Conservation (phyloP, 768 basidiomycete species). For the Russula foetens region DNA sequence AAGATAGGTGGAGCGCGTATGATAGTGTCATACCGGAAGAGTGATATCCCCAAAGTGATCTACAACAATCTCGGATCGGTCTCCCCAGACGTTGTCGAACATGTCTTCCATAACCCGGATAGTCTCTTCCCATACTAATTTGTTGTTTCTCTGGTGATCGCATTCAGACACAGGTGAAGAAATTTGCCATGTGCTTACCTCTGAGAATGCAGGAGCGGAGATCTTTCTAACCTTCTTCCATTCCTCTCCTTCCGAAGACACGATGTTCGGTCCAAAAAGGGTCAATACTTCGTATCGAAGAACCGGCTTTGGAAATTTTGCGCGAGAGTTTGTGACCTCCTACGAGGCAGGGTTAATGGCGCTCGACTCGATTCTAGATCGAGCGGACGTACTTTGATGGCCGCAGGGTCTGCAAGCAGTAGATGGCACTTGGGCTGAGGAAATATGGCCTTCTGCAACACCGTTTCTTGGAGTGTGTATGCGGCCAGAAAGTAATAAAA, state of each 20-base stretch:
- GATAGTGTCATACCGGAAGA: conserved; percentile 44
- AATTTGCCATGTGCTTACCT: conserved; percentile 29
- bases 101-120: conserved; percentile 26
- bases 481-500: neutral
- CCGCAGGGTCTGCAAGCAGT: conserved; percentile 6
- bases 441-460: neutral
- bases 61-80: conserved; percentile 32
- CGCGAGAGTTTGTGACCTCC: conserved; percentile 42
- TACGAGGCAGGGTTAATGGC: conserved; percentile 21
- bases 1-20: neutral
- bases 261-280: conserved; percentile 53
- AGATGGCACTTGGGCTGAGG: neutral
- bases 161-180: neutral
- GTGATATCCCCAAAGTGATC: conserved; percentile 46
- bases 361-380: neutral
- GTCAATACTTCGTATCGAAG: conserved; percentile 36
- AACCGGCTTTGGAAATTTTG: conserved; percentile 50
- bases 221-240: conserved; percentile 63
- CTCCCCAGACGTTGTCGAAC: conserved; percentile 37
- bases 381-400: conserved; percentile 1
- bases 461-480: too few relatives aligned
- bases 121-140: conserved; percentile 34
- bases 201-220: conserved; percentile 53
- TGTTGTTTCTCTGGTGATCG: conserved; percentile 28
- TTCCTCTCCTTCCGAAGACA: conserved; percentile 48